Conservation (phyloP, 257 asterid genomes). For the Solanum corneliomulleri region DNA sequence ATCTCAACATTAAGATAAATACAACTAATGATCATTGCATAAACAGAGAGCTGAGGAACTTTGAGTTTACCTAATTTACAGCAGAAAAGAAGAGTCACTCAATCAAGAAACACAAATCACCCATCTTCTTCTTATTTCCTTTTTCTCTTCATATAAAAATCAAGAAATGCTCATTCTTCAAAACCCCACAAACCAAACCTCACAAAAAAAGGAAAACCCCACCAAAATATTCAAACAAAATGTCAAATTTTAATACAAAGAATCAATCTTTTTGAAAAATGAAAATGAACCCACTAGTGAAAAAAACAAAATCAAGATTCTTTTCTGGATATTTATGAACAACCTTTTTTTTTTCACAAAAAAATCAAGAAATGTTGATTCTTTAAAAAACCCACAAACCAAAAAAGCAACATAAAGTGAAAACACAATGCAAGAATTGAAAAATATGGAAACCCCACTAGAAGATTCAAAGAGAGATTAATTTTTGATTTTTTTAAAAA, state of each 20-base stretch:
- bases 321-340: neutral
- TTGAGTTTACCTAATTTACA: neutral
- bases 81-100: neutral
- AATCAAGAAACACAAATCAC: neutral
- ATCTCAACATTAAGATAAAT: neutral
- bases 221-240: neutral
- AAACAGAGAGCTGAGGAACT: neutral
- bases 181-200: neutral
- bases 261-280: neutral
- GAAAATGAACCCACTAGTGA: neutral
- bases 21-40: neutral
- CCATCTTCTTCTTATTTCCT: neutral
- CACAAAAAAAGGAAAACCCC: neutral
- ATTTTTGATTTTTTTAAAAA: neutral
- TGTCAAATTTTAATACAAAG: neutral
- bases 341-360: neutral
- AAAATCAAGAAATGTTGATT: neutral
- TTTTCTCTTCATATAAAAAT: neutral
- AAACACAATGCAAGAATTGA: neutral
- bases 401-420: neutral
- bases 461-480: neutral
- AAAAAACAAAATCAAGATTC: neutral
- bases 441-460: neutral
- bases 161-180: neutral
- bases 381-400: neutral